Percentiles rank a stretch among this genome's conserved stretches.
Evolutionary conservation across 1,284 basidiomycete species (phyloP).

Genomic region (Pisolithus thermaeus): DNA sequence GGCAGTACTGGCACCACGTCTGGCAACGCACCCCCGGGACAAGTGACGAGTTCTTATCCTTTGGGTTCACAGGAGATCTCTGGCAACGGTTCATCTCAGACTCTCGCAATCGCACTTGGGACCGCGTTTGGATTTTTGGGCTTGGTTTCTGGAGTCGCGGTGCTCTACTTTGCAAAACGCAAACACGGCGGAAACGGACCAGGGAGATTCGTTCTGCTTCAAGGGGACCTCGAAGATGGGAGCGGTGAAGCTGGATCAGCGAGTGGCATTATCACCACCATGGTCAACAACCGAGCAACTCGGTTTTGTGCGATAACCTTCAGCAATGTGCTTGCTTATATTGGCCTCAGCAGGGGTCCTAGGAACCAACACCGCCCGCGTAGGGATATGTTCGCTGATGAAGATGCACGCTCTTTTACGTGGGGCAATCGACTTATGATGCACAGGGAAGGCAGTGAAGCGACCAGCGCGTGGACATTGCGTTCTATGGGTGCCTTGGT

Average conservation of each 20-base stretch:
- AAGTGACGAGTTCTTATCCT: constrained; percentile 6
- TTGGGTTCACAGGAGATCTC: constrained; percentile 5
- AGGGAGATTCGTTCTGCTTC: constrained; percentile 16
- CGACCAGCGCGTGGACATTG: constrained; percentile 46
- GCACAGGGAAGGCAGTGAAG: constrained; percentile 31
- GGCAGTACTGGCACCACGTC: constrained; percentile 3
- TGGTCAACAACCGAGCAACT: background rate
- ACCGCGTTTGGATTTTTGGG: constrained; percentile 50
- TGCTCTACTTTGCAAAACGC: constrained; percentile 37
- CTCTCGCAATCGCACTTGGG: constrained; percentile 50
- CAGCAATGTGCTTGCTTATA: constrained; percentile 12
- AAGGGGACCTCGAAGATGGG: constrained; percentile 17
- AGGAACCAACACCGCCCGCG: constrained; percentile 24
- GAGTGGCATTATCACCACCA: constrained; percentile 3
- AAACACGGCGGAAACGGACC: constrained; percentile 4
- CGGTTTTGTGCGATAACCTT: constrained; percentile 5
- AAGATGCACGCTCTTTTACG: constrained; percentile 56
- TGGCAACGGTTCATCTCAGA: constrained; percentile 17
- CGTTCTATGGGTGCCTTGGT: constrained; percentile 43
- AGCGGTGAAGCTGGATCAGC: constrained; percentile 9
- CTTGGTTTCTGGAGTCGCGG: constrained; percentile 38
- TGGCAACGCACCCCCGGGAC: background rate
- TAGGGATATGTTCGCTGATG: constrained; percentile 72
- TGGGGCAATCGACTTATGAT: constrained; percentile 24
- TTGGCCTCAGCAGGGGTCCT: constrained; percentile 18